Percentiles rank a stretch among this genome's conserved stretches.
These are phyloP conservation scores for Austroboletus olivaceoglutinosus DNA, from an alignment of 1,284 basidiomycete species.

Conservation along the genomic window DNA sequence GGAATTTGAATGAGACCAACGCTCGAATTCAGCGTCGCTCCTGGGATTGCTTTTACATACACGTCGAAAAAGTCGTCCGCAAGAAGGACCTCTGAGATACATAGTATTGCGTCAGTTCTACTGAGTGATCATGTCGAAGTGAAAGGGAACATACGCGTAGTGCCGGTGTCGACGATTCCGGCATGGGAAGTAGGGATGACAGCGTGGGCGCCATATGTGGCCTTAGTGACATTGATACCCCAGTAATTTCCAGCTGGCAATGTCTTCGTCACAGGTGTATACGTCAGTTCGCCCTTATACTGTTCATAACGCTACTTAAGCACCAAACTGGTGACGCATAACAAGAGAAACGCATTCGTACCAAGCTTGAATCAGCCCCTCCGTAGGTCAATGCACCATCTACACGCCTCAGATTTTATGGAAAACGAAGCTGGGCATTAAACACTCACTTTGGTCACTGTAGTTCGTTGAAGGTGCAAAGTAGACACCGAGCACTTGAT, in stretches of 20 bases:
- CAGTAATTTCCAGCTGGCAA: conserved; percentile 19
- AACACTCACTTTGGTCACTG: conserved; percentile 20
- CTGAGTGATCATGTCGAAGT: not conserved
- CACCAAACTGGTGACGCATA: not conserved
- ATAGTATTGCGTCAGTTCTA: not conserved
- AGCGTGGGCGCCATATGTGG: conserved; percentile 12
- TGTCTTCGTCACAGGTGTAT: conserved; percentile 23
- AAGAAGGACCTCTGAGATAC: conserved; percentile 18
- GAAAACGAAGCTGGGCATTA: not conserved
- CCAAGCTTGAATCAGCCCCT: conserved; percentile 20
- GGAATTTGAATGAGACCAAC: conserved; percentile 23
- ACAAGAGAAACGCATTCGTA: conserved; percentile 5
- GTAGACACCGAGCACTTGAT: conserved; percentile 23
- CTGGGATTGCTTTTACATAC: conserved; percentile 23
- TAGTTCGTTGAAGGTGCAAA: conserved; percentile 21
- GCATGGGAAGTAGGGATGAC: conserved; percentile 20
- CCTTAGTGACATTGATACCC: conserved; percentile 25
- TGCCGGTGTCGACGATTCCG: conserved; percentile 21
- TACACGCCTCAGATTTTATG: not conserved
- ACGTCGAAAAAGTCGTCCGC: conserved; percentile 18
- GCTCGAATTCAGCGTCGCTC: conserved; percentile 9
- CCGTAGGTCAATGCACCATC: conserved; percentile 30
- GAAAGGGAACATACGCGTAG: conserved; percentile 12
- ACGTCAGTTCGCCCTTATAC: conserved; percentile 20
- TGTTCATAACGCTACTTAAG: conserved; percentile 1